Evolutionary conservation across 2,329 filamentous ascomycete genomes (phyloP).

Genomic region (Aplosporella prunicola): DNA sequence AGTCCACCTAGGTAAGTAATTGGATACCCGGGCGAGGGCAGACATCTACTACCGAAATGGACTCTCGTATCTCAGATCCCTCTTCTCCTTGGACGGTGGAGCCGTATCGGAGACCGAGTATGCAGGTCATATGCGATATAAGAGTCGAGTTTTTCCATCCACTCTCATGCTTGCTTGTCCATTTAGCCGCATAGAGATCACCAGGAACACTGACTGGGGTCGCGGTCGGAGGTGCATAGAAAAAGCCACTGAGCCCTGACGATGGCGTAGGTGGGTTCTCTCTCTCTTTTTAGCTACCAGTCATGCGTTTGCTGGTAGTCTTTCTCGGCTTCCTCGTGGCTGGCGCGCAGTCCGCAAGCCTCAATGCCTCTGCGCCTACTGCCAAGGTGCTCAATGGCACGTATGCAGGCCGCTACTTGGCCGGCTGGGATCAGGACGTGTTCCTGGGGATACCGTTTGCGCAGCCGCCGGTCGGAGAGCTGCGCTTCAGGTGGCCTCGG

Average conservation of each 20-base stretch:
- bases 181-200: slow-evolving; percentile 3
- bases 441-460: slow-evolving; percentile 10
- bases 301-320: not conserved
- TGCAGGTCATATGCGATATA: no score
- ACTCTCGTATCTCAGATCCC: no score
- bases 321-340: not conserved
- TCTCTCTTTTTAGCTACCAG: not conserved
- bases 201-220: not conserved
- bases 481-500: slow-evolving; percentile 10
- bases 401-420: slow-evolving; percentile 6
- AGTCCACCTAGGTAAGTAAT: no score
- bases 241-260: not conserved
- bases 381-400: slow-evolving; percentile 10
- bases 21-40: no score
- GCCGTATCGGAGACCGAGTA: no score
- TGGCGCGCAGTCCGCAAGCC: not conserved
- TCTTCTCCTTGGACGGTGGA: no score
- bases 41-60: no score
- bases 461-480: slow-evolving; percentile 3
- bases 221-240: no score
- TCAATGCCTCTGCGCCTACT: slow-evolving; percentile 6
- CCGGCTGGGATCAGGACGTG: slow-evolving; percentile 11
- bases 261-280: not conserved
- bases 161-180: not conserved
- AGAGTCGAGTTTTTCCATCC: slow-evolving; percentile 9